Evolutionary conservation across 768 basidiomycete species (phyloP).

Genomic region (Cytidiella melzeri): DNA sequence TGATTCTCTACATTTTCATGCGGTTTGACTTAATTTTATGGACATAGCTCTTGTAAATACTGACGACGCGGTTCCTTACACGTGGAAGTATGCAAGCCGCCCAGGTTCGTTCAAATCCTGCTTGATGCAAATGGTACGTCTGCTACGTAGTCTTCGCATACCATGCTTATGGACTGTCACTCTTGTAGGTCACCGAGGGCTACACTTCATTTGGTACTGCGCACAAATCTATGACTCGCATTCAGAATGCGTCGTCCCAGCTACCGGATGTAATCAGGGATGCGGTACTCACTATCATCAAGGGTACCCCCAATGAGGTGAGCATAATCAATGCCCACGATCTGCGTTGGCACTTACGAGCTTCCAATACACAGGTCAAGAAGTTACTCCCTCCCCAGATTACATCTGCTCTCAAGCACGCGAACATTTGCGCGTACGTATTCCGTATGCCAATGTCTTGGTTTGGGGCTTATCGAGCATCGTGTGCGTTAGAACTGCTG

Average conservation of each 20-base stretch:
- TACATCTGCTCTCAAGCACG: neutral
- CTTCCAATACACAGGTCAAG: neutral
- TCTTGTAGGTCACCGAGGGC: constrained; percentile 7
- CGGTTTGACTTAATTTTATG: no score
- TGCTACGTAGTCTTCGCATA: no score
- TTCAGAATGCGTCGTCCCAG: constrained; percentile 5
- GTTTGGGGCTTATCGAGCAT: no score
- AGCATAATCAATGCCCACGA: no score
- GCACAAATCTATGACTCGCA: constrained; percentile 5
- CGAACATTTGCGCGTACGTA: constrained; percentile 2
- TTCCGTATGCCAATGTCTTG: neutral
- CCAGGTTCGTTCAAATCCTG: constrained; percentile 13
- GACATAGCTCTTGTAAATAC: neutral
- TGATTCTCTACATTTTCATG: neutral
- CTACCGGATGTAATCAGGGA: constrained; percentile 7
- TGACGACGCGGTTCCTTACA: neutral
- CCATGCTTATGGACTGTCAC: no score
- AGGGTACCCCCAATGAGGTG: neutral
- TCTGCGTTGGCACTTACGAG: neutral
- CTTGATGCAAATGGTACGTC: constrained; percentile 7
- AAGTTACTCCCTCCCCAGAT: neutral
- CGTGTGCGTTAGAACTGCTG: no score
- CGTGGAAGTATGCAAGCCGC: constrained; percentile 7
- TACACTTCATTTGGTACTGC: constrained; percentile 9
- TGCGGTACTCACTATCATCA: neutral